These are phyloP conservation scores for Aspergillus intermedius DNA, from an alignment of 2,329 filamentous ascomycete species.

Conservation along the genomic window DNA sequence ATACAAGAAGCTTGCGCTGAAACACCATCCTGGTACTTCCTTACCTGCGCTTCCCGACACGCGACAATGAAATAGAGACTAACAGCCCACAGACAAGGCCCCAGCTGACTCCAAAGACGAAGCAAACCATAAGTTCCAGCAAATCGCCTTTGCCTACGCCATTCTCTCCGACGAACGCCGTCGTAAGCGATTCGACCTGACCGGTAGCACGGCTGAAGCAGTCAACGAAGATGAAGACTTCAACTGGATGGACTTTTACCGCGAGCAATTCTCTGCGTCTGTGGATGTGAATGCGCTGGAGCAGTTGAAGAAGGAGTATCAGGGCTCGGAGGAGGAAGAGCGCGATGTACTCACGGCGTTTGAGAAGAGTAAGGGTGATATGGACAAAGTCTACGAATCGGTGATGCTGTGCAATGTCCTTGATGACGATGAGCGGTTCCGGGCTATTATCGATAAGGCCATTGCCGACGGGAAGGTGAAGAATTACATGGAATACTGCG, in stretches of 20 bases:
- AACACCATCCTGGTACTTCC: constrained; percentile 69
- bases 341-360: constrained; percentile 72
- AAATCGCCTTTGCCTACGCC: constrained; percentile 88
- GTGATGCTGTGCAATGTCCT: constrained; percentile 83
- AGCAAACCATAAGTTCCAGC: constrained; percentile 78
- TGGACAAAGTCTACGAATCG: constrained; percentile 69
- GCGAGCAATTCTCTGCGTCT: constrained; percentile 70
- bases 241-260: constrained; percentile 86
- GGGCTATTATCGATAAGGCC: constrained; percentile 70
- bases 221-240: constrained; percentile 69
- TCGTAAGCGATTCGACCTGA: constrained; percentile 80
- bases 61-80: neutral
- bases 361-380: constrained; percentile 62
- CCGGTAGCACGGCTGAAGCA: constrained; percentile 79
- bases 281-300: constrained; percentile 69
- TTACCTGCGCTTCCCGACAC: neutral
- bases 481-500: constrained; percentile 61
- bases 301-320: constrained; percentile 71
- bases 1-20: constrained; percentile 85
- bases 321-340: constrained; percentile 77
- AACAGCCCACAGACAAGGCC: constrained; percentile 62
- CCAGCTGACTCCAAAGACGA: constrained; percentile 58
- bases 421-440: constrained; percentile 80
- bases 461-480: constrained; percentile 64
- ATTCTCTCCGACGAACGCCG: constrained; percentile 77